phyloP scores from a whole-genome alignment of 2,329 filamentous ascomycete genomes.

The Aspergillus uvarum region DNA sequence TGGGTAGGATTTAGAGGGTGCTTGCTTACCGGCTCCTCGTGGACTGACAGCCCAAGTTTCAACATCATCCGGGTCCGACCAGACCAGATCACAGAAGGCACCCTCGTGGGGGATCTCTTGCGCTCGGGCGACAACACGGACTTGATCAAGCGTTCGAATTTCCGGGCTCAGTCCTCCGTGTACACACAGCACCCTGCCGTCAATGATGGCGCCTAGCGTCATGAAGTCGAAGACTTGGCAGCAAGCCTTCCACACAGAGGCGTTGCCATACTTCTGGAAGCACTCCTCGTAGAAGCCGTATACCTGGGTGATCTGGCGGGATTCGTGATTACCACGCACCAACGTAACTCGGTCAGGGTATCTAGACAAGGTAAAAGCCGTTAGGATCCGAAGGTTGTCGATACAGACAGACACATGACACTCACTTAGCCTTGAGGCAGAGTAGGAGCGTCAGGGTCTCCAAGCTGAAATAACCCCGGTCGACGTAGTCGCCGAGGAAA shows the following conservation, averaged over 20 bases:
- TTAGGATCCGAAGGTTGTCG: not conserved
- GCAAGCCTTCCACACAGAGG: conserved; percentile 76
- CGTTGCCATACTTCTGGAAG: conserved; percentile 73
- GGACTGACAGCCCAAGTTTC: conserved; percentile 70
- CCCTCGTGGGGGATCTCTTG: conserved; percentile 77
- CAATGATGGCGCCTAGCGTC: conserved; percentile 70
- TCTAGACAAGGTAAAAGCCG: conserved; percentile 37
- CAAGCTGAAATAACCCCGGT: conserved; percentile 71
- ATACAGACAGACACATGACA: not conserved
- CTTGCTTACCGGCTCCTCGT: conserved; percentile 60
- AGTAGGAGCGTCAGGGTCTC: conserved; percentile 72
- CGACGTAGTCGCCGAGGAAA: conserved; percentile 72
- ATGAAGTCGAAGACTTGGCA: conserved; percentile 78
- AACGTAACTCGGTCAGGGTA: conserved; percentile 72
- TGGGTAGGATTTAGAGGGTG: not conserved
- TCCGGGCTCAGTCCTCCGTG: conserved; percentile 71
- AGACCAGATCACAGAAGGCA: conserved; percentile 74
- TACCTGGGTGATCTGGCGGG: conserved; percentile 73
- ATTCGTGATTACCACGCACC: conserved; percentile 73
- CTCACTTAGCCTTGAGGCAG: conserved; percentile 66
- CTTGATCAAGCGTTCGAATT: conserved; percentile 73
- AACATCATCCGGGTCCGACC: conserved; percentile 72
- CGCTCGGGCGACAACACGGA: conserved; percentile 69
- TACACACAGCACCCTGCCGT: conserved; percentile 71
- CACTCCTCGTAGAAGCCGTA: conserved; percentile 80